Conservation (phyloP, 106 monocot genomes). For the Dioscorea dumetorum region DNA sequence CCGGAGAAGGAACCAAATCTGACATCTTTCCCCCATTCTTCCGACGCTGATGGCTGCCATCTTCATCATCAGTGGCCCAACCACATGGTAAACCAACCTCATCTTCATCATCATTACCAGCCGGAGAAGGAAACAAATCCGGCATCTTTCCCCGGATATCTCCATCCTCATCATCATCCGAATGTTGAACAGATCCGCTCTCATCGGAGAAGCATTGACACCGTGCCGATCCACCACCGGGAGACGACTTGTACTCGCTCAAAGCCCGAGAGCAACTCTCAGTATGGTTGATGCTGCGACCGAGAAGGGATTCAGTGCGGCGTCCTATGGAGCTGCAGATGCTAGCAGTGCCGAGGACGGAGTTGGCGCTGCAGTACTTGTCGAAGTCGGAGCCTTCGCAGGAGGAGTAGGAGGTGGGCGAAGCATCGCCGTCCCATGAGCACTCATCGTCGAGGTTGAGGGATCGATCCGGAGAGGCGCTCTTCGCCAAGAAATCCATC, state of each 20-base stretch:
- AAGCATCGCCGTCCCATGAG: constrained; percentile 9
- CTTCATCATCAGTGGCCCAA: constrained; percentile 30
- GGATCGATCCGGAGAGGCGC: no score
- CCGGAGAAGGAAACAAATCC: background rate
- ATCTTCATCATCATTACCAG: constrained; percentile 9
- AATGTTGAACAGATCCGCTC: background rate
- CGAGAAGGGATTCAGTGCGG: constrained; percentile 23
- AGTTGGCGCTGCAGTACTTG: constrained; percentile 81
- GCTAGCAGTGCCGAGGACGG: constrained; percentile 58
- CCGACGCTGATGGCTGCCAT: background rate
- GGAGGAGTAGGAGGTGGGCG: constrained; percentile 28
- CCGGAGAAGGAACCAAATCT: background rate
- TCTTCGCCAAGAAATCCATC: background rate
- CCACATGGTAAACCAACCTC: constrained; percentile 30
- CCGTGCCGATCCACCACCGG: background rate
- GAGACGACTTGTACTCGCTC: background rate
- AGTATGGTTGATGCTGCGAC: constrained; percentile 6
- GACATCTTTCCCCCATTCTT: background rate
- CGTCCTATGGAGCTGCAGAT: constrained; percentile 48
- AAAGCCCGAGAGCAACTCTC: background rate
- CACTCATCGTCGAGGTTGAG: no score
- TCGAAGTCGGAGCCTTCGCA: constrained; percentile 70
- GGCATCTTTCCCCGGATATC: background rate
- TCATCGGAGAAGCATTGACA: background rate
- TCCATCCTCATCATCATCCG: constrained; percentile 6